Evolutionary conservation across 306 rosid species (phyloP), one percentile per base, ranked within the genome.

Genomic region (Pterocarpus santalinus): DNA sequence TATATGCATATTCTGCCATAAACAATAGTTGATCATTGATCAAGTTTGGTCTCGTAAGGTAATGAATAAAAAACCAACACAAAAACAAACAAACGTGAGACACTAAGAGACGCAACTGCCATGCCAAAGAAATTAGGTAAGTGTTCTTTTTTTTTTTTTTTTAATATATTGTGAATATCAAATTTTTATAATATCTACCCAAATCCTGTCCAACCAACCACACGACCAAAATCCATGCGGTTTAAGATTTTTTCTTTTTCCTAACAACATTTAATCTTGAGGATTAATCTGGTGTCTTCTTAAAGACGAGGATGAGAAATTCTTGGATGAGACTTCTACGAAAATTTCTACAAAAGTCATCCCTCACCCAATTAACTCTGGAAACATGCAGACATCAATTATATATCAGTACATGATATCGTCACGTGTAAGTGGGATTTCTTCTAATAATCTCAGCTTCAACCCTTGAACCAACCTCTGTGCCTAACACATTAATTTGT

Each of bases 1-100:
- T 92, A 75, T 92, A 96, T 36, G 99, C 99, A 87, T 96, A 96
- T 82, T 96, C 99, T 96, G 97, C 87, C 30, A 43, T 32, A 77
- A 8, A 62, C 65, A 78, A 22, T 71, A 46, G 38, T 8, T 69
- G 38, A 69, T 15, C 38, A 56, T 36, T 55, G 71, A 57, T 69
- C 46, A 69, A 64, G 49, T 69, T 30, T 16, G 9, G 34, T 72
- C 22, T 38, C 51, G 16, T 15, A 56, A 76, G 36, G 34, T 36
- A 28, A 61, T 64, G 61, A 57, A 44, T 64, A 22, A 32, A 28
- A 28, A 8, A 4, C 61, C 61, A 55, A n/a, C 1, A 55, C 30
- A 61, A 41, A 5, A 41, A 38, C 7, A 35, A 33, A 53, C 61
- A 32, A 10, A 69, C 7, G 65, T 5, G 32, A 28, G 4, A 78